phyloP scores from a whole-genome alignment of 1,284 basidiomycete genomes.

The Heterobasidion parviporum region DNA sequence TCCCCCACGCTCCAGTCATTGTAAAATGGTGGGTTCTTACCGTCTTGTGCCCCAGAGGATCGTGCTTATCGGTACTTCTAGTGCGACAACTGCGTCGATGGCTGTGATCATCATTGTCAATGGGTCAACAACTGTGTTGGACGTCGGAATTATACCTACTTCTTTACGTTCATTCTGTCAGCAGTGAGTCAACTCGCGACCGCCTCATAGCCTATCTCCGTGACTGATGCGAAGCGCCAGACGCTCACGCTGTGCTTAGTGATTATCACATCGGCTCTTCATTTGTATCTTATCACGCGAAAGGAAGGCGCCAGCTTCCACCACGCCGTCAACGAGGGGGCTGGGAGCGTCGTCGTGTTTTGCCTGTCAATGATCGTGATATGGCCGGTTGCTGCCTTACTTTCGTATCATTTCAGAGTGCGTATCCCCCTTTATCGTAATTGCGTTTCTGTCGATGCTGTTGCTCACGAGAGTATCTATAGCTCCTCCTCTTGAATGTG shows the following conservation, averaged over 20 bases:
- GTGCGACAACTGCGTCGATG: conserved; percentile 94
- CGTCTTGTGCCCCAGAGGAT: neutral
- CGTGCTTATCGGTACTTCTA: conserved; percentile 19
- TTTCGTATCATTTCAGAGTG: conserved; percentile 81
- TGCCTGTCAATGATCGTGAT: conserved; percentile 59
- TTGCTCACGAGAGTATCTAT: conserved; percentile 6
- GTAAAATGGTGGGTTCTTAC: conserved; percentile 60
- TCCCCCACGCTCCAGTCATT: conserved; percentile 87
- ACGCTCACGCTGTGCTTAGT: conserved; percentile 64
- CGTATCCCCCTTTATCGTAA: conserved; percentile 20
- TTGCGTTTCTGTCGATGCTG: neutral
- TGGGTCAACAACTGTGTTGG: conserved; percentile 95
- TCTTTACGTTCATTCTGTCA: conserved; percentile 71
- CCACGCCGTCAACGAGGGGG: conserved; percentile 48
- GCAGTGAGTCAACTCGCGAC: conserved; percentile 42
- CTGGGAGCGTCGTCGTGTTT: conserved; percentile 77
- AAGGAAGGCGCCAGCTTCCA: conserved; percentile 45
- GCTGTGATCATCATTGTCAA: conserved; percentile 87
- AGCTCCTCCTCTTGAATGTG: conserved; percentile 77
- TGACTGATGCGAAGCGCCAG: conserved; percentile 26
- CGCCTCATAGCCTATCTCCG: neutral
- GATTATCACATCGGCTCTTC: conserved; percentile 75
- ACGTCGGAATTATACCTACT: conserved; percentile 84
- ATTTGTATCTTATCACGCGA: conserved; percentile 62
- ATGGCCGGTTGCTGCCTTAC: conserved; percentile 75